Evolutionary conservation across 2,329 filamentous ascomycete genomes (phyloP).

Genomic region (Fusarium domesticum): DNA sequence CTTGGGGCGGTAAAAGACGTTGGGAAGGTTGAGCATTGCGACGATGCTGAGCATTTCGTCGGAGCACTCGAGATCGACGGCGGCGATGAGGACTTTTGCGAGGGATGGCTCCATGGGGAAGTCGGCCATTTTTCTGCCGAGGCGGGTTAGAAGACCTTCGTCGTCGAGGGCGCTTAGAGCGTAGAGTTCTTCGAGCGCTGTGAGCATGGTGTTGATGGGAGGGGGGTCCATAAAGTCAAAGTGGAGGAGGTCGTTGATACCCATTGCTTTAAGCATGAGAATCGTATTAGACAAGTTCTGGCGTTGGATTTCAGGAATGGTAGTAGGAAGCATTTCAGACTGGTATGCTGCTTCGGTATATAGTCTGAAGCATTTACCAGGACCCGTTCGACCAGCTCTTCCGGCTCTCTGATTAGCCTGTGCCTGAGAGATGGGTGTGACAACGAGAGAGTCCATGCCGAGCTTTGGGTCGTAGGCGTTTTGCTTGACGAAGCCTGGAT

Average conservation of each 20-base stretch:
- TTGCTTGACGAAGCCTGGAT: slow-evolving; percentile 96
- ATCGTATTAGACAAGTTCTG: slow-evolving; percentile 93
- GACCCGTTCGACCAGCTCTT: slow-evolving; percentile 88
- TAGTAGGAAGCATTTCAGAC: slow-evolving; percentile 93
- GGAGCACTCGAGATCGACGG: slow-evolving; percentile 82
- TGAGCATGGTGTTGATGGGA: slow-evolving; percentile 96
- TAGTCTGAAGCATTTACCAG: slow-evolving; percentile 91
- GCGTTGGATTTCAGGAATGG: slow-evolving; percentile 93
- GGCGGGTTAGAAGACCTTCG: slow-evolving; percentile 85
- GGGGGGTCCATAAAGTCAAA: slow-evolving; percentile 99
- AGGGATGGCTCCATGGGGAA: slow-evolving; percentile 96
- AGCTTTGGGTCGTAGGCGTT: slow-evolving; percentile 96
- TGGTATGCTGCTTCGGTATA: slow-evolving; percentile 96
- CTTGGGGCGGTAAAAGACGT: slow-evolving; percentile 91
- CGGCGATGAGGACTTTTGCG: slow-evolving; percentile 84
- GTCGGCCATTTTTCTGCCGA: slow-evolving; percentile 96
- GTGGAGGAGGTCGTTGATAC: slow-evolving; percentile 93
- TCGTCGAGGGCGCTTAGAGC: slow-evolving; percentile 89
- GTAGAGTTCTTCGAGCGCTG: slow-evolving; percentile 91
- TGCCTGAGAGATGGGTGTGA: slow-evolving; percentile 94
- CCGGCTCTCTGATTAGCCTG: slow-evolving; percentile 94
- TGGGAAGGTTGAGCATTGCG: slow-evolving; percentile 84
- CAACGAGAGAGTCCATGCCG: slow-evolving; percentile 94
- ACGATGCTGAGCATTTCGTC: slow-evolving; percentile 95
- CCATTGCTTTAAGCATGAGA: slow-evolving; percentile 98